Evolutionary conservation across 2,329 filamentous ascomycete genomes (phyloP).

Genomic region (Colletotrichum liaoningense): DNA sequence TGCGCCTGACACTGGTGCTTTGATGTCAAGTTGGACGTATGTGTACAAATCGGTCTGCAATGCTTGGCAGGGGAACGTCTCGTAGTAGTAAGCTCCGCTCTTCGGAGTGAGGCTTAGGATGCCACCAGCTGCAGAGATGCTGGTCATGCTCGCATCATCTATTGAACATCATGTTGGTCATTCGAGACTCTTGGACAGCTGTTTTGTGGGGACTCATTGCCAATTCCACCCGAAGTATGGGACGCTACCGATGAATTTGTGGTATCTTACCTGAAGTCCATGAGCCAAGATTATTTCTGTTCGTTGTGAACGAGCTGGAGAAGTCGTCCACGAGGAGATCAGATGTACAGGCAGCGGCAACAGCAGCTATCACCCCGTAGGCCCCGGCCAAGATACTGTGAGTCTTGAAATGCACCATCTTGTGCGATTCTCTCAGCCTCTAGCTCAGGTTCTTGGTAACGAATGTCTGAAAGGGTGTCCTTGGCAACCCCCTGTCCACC

Average conservation of each 20-base stretch:
- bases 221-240: background rate
- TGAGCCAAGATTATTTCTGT: conserved; percentile 46
- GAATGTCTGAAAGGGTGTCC: background rate
- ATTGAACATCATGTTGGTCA: conserved; percentile 12
- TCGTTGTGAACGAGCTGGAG: conserved; percentile 44
- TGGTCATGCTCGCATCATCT: conserved; percentile 63
- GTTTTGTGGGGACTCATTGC: background rate
- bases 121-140: conserved; percentile 52
- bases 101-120: conserved; percentile 63
- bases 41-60: conserved; percentile 59
- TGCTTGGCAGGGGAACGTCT: conserved; percentile 60
- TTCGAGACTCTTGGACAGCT: background rate
- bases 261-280: conserved; percentile 49
- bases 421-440: background rate
- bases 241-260: background rate
- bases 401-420: conserved; percentile 36
- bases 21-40: conserved; percentile 47
- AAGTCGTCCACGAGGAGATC: conserved; percentile 49
- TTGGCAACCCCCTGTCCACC: background rate
- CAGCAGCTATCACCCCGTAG: conserved; percentile 33
- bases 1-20: conserved; percentile 38
- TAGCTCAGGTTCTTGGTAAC: background rate
- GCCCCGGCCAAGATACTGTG: conserved; percentile 32
- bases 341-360: conserved; percentile 40
- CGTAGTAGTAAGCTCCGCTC: conserved; percentile 63